These are phyloP conservation scores for Cenchrus americanus DNA, from an alignment of 176 grass and related monocot genomes.

Conservation along the genomic window DNA sequence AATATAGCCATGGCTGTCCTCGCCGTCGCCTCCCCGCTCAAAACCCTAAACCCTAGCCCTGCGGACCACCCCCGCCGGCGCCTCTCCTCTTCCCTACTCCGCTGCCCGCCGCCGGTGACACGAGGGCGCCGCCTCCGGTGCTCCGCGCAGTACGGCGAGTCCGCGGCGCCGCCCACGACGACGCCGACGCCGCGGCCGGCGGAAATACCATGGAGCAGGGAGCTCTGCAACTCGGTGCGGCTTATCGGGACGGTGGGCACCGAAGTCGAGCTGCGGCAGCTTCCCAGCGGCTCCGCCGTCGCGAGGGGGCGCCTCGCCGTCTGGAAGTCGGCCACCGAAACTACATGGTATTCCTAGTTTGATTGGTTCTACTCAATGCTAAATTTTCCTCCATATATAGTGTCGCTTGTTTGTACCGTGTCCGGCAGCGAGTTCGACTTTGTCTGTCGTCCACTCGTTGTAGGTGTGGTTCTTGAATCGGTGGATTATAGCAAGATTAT, in stretches of 20 bases:
- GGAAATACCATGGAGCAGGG: conserved; percentile 81
- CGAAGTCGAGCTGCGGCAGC: conserved; percentile 73
- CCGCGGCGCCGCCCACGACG: conserved; percentile 19
- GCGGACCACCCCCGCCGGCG: background rate
- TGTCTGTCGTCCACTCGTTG: background rate
- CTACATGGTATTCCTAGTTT: conserved; percentile 59
- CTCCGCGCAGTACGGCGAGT: conserved; percentile 34
- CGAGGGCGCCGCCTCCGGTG: conserved; percentile 23
- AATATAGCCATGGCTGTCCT: conserved; percentile 46
- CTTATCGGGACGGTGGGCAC: conserved; percentile 80
- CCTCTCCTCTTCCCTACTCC: background rate
- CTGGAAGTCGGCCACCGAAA: conserved; percentile 76
- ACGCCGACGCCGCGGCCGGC: conserved; percentile 50
- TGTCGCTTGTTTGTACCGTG: background rate
- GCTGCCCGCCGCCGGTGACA: background rate
- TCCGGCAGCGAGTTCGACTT: background rate
- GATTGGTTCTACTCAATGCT: background rate
- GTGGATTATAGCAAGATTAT: background rate
- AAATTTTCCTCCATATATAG: background rate
- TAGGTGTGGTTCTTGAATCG: background rate
- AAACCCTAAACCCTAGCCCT: conserved; percentile 56
- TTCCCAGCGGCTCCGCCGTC: conserved; percentile 63
- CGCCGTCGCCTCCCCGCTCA: conserved; percentile 21
- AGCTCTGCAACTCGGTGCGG: conserved; percentile 67
- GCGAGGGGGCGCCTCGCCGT: conserved; percentile 79